A percentile compares a stretch with the other conserved stretches of the same genome.
Conservation (phyloP, 805 yeast genomes). For the Hermanozyma aechmeae region DNA sequence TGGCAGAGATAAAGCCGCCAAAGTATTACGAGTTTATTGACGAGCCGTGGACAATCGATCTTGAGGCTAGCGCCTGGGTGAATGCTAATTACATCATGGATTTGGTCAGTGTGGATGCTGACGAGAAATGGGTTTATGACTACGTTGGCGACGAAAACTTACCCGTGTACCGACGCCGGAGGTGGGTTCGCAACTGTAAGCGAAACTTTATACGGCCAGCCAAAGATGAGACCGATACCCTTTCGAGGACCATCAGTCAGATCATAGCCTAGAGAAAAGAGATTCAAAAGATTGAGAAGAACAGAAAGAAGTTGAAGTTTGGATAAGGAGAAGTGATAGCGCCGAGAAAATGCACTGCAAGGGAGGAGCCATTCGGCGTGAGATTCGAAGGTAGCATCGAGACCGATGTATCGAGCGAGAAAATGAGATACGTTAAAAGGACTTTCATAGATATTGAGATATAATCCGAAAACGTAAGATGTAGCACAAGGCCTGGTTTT, state of each 20-base stretch:
- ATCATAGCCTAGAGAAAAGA: conserved; percentile 4
- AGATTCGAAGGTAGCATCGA: too few species aligned
- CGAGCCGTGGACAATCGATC: conserved; percentile 57
- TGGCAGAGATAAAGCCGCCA: conserved; percentile 47
- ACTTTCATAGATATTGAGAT: too few species aligned
- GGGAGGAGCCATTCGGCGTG: conserved; percentile 55
- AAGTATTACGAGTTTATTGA: conserved; percentile 44
- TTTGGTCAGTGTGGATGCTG: conserved; percentile 54
- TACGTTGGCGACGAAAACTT: conserved; percentile 13
- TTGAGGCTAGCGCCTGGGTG: conserved; percentile 60
- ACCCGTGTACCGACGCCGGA: conserved; percentile 2
- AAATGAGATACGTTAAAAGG: too few species aligned
- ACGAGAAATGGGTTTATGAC: conserved; percentile 85
- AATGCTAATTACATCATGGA: conserved; percentile 37
- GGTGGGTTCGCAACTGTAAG: conserved; percentile 1
- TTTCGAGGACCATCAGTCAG: conserved; percentile 1
- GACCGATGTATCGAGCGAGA: too few species aligned
- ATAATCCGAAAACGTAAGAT: too few species aligned
- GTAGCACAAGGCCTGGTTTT: too few species aligned
- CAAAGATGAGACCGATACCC: background rate
- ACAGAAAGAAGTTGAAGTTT: background rate
- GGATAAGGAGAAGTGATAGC: background rate
- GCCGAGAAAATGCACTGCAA: conserved; percentile 40
- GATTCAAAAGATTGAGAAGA: conserved; percentile 14
- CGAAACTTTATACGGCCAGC: background rate